Conservation (phyloP, 805 yeast species). For the Wickerhamiella siamensis region DNA sequence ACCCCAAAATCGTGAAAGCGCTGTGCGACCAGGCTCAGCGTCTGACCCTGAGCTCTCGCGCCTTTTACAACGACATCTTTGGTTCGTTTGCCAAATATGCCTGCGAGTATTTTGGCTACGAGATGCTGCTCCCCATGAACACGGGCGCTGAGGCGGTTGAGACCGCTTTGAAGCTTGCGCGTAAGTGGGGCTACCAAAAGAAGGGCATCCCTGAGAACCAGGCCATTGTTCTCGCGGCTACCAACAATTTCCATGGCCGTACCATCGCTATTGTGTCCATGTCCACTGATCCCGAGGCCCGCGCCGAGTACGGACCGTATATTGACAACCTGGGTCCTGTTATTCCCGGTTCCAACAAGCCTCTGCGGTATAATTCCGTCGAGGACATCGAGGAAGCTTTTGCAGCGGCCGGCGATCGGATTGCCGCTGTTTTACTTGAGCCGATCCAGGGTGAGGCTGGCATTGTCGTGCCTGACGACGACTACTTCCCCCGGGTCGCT, state of each 20-base stretch:
- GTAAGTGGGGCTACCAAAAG: slow-evolving; percentile 91
- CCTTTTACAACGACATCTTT: slow-evolving; percentile 79
- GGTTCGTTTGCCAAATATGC: slow-evolving; percentile 76
- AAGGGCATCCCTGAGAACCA: slow-evolving; percentile 72
- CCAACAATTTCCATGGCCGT: slow-evolving; percentile 91
- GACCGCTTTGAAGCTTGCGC: slow-evolving; percentile 82
- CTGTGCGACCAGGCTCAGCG: slow-evolving; percentile 73
- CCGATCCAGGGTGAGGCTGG: slow-evolving; percentile 99
- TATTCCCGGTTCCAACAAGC: slow-evolving; percentile 75
- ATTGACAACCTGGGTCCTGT: slow-evolving; percentile 69
- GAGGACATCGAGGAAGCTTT: slow-evolving; percentile 43
- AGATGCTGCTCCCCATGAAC: slow-evolving; percentile 92
- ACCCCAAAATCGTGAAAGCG: slow-evolving; percentile 79
- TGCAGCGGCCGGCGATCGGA: slow-evolving; percentile 46
- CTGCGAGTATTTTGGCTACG: slow-evolving; percentile 81
- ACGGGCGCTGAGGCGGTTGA: slow-evolving; percentile 99
- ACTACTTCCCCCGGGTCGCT: slow-evolving; percentile 59
- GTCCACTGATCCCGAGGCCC: slow-evolving; percentile 93
- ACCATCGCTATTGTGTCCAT: slow-evolving; percentile 88
- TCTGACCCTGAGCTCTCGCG: slow-evolving; percentile 80
- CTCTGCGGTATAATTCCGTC: slow-evolving; percentile 55
- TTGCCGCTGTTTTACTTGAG: slow-evolving; percentile 83
- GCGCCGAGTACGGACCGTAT: slow-evolving; percentile 80
- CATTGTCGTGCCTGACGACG: slow-evolving; percentile 81
- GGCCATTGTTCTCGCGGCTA: slow-evolving; percentile 78